Evolutionary conservation across 352 stramenopile species (phyloP), one percentile per base, ranked within the genome.

Genomic region (Pythium pectinolyticum): DNA sequence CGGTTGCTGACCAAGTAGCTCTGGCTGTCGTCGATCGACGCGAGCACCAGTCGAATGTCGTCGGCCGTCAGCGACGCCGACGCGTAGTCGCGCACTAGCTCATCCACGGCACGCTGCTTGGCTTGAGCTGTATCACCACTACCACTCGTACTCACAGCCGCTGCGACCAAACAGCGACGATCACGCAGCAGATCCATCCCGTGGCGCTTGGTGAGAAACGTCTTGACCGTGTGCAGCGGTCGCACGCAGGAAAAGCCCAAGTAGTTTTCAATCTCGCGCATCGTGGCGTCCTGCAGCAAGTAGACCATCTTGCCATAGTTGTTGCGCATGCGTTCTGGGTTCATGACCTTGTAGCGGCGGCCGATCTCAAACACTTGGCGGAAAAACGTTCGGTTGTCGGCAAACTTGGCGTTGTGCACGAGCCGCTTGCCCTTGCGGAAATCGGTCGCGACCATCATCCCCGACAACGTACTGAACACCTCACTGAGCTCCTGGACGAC

Each of bases 331-430:
- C 98, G 98, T 78, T 99, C 95, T 15, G 96, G 96, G 77, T 99
- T 99, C 92, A 98, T 98, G 66, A 99, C 98, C 78, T 99, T 99
- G 78, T 99, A 97, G 32, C 96, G 82, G 43, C 96, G 77, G 12
- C 88, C 93, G 25, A 99, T 77, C 75, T 99, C 96, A 66, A 99
- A 98, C 39, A 94, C 75, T 43, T 91, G 77, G 47, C 91, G 89
- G 58, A 97, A 97, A 37, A 97, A 97, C 24, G 75, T 70, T 45
- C 81, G 79, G 61, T 96, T 85, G 39, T 97, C 82, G 12, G 65
- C 78, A 65, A 97, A 97, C 46, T 92, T 94, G 63, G 90, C 95
- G 37, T 97, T 82, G 17, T 94, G 77, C 25, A 97, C 67, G 37
- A 97, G 70, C 7, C 69, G 66, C 72, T 98, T 91, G 31, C 95